Evolutionary conservation across 2,329 filamentous ascomycete genomes (phyloP).

Genomic region (Penicillium occitanis): DNA sequence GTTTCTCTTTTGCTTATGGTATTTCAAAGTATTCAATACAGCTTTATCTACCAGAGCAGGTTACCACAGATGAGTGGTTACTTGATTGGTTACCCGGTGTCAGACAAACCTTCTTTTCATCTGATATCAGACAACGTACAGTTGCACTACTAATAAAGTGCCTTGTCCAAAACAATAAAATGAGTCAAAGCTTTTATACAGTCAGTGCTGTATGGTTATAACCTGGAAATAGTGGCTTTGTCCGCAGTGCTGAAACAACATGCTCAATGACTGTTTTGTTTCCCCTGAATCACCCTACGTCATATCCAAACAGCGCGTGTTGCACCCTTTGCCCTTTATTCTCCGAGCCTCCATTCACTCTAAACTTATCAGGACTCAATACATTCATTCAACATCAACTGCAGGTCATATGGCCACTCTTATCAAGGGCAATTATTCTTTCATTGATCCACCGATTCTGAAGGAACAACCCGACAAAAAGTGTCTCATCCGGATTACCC

Average conservation of each 20-base stretch:
- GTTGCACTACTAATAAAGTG: background rate
- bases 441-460: background rate
- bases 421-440: background rate
- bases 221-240: background rate
- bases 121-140: slow-evolving; percentile 1
- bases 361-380: background rate
- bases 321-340: background rate
- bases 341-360: background rate
- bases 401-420: background rate
- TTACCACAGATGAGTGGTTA: background rate
- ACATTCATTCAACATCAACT: too few species aligned
- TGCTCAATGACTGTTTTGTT: background rate
- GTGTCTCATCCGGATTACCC: background rate
- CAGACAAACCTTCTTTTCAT: background rate
- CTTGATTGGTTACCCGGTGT: background rate
- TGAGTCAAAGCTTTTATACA: background rate
- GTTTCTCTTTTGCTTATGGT: background rate
- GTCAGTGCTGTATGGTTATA: background rate
- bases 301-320: background rate
- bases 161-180: background rate
- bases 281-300: background rate
- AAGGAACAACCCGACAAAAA: background rate
- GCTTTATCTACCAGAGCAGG: too few species aligned
- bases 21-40: background rate
- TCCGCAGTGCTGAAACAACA: background rate